phyloP scores from a whole-genome alignment of 164 flowering plant genomes.

The Umbilicus rupestris region DNA sequence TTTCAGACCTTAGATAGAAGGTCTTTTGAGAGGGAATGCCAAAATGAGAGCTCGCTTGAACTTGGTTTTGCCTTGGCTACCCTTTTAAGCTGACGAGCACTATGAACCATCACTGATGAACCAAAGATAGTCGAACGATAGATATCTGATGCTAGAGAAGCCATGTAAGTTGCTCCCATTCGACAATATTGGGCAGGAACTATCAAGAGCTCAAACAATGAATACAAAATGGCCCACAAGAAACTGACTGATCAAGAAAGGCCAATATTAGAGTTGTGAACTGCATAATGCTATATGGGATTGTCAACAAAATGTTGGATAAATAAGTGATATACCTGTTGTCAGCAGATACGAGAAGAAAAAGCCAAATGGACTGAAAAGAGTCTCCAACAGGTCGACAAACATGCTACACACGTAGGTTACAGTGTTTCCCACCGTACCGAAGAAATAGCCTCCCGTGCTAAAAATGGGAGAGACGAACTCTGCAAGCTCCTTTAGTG shows the following conservation, averaged over 20 bases:
- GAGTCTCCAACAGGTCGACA: constrained; percentile 12
- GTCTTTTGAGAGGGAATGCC: constrained; percentile 13
- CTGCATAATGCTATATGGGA: background rate
- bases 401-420: constrained; percentile 14
- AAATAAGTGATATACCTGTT: constrained; percentile 14
- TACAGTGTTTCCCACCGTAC: constrained; percentile 12
- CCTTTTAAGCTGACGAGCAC: background rate
- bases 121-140: constrained; percentile 7
- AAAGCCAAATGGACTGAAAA: constrained; percentile 22
- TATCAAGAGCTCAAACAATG: constrained; percentile 16
- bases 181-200: constrained; percentile 19
- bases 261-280: background rate
- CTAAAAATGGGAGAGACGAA: constrained; percentile 19
- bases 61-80: constrained; percentile 10
- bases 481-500: constrained; percentile 16
- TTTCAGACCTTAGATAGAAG: constrained; percentile 11
- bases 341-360: constrained; percentile 15
- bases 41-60: constrained; percentile 11
- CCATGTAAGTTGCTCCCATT: constrained; percentile 13
- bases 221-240: constrained; percentile 14
- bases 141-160: constrained; percentile 13
- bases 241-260: constrained; percentile 15
- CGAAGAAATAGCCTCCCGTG: constrained; percentile 11
- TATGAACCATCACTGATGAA: background rate
- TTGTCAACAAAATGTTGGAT: background rate